A percentile compares a stretch with the other conserved stretches of the same genome.
Evolutionary conservation across 2,329 filamentous ascomycete species (phyloP).

Genomic region (Cladorrhinum sp.): DNA sequence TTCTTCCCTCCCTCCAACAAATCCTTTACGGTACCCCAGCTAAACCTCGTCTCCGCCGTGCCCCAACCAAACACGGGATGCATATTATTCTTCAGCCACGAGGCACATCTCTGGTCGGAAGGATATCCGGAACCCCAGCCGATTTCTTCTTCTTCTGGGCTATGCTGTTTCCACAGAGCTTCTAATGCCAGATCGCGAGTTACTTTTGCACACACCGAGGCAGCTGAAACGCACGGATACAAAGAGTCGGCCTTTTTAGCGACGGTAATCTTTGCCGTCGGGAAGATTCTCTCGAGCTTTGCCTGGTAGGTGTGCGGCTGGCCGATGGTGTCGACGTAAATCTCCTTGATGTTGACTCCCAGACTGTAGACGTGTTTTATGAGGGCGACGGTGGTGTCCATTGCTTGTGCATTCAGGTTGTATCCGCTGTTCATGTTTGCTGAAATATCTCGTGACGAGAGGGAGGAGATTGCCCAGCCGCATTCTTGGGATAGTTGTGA

Average conservation of each 20-base stretch:
- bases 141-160: conserved; percentile 40
- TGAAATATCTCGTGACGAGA: conserved; percentile 81
- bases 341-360: conserved; percentile 80
- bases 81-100: conserved; percentile 83
- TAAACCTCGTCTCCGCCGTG: conserved; percentile 78
- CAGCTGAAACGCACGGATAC: conserved; percentile 89
- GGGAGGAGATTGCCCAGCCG: conserved; percentile 78
- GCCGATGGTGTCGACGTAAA: conserved; percentile 95
- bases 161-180: conserved; percentile 55
- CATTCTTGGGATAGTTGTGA: conserved; percentile 52
- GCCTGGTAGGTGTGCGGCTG: conserved; percentile 79
- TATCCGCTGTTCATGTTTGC: conserved; percentile 70
- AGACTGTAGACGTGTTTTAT: conserved; percentile 72
- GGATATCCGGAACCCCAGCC: conserved; percentile 93
- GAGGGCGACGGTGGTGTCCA: conserved; percentile 83
- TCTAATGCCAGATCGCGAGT: conserved; percentile 89
- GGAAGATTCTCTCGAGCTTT: conserved; percentile 80
- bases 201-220: conserved; percentile 93
- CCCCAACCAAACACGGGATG: conserved; percentile 96
- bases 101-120: conserved; percentile 74
- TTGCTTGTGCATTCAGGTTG: conserved; percentile 94
- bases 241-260: conserved; percentile 90
- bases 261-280: conserved; percentile 69
- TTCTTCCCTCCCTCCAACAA: conserved; percentile 73
- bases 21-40: conserved; percentile 93